Base-by-base conservation (phyloP, 2,329 filamentous ascomycete genomes). In the Trichoderma arundinaceum region DNA sequence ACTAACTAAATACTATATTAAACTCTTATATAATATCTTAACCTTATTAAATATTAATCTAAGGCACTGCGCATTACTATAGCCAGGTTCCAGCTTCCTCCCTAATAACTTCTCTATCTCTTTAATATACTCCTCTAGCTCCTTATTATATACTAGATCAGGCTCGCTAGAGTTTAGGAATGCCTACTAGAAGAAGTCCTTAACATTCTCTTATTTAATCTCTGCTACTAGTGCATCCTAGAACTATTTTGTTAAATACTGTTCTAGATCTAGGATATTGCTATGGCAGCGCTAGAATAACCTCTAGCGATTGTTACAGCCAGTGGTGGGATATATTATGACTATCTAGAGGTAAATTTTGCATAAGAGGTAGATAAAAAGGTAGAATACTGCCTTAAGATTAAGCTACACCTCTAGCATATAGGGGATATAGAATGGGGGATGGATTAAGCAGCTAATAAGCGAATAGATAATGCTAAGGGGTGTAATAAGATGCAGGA, bases 151-250 rank as follows among this genome's bases (percentile, higher is more conserved):
- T 17, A 80, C 77, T 6, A 77, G 73, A 32, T 78, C 76, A 54
- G 75, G 73, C 4, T 81, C 76, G 9, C 77, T 79, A 9, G 78
- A 77, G 68, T 83, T 84, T 54, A 85, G 80, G 60, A 89, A 84
- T 0, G 83, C 85, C 87, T 86, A 90, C n/a, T 81, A 75, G 19
- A 86, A 78, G 72, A 87, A 88, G 63, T 87, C 84, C 73, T 84
- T 85, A 58, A 89, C 70, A 72, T 89, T 88, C 38, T 88, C 85
- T 13, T 81, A 77, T 63, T 82, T 81, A 52, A 90, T 84, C 33
- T 87, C 84, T 33, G 78, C 75, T 2, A 77, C 54, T 15, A 80
- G 76, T 7, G 85, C 84, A 33, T 82, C 82, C 28, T 83, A 74
- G 71, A 89, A 88, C 87, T 87, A 90, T 68, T 80, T 82, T 58